phyloP scores from a whole-genome alignment of 208 protist genomes.

The Trypanosoma avium region DNA sequence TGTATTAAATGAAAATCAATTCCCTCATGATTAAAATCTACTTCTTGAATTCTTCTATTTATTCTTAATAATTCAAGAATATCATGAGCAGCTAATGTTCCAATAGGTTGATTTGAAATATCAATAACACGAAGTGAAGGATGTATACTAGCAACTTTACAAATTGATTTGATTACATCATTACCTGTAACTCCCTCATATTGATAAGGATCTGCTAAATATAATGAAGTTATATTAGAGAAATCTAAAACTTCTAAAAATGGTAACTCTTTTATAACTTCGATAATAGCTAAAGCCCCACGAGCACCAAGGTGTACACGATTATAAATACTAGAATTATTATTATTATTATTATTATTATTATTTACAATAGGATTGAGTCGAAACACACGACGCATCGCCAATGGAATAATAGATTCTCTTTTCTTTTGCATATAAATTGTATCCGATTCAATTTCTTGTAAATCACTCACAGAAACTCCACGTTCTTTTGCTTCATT shows the following conservation, averaged over 20 bases:
- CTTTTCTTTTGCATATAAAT: constrained; percentile 14
- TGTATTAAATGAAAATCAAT: constrained; percentile 34
- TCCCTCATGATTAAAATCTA: constrained; percentile 30
- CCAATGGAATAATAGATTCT: constrained; percentile 32
- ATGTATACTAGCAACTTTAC: constrained; percentile 33
- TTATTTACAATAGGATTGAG: constrained; percentile 9
- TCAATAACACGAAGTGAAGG: constrained; percentile 42
- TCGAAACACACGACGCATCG: constrained; percentile 27
- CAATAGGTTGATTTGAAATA: constrained; percentile 50
- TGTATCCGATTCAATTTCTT: constrained; percentile 34
- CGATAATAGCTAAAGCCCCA: constrained; percentile 57
- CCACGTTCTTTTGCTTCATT: constrained; percentile 36
- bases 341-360: not conserved
- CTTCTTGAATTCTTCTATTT: constrained; percentile 28
- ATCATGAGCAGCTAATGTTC: constrained; percentile 39
- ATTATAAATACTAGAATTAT: not conserved
- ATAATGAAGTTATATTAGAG: constrained; percentile 62
- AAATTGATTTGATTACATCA: constrained; percentile 48
- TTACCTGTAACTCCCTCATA: constrained; percentile 39
- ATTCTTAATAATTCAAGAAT: constrained; percentile 34
- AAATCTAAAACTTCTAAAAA: constrained; percentile 56
- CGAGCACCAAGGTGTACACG: constrained; percentile 59
- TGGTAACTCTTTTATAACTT: constrained; percentile 60
- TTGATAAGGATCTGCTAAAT: constrained; percentile 45
- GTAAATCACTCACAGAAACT: constrained; percentile 33